These are phyloP conservation scores for Euphorbia lathyris DNA, from an alignment of 345 rosid species.

Conservation along the genomic window DNA sequence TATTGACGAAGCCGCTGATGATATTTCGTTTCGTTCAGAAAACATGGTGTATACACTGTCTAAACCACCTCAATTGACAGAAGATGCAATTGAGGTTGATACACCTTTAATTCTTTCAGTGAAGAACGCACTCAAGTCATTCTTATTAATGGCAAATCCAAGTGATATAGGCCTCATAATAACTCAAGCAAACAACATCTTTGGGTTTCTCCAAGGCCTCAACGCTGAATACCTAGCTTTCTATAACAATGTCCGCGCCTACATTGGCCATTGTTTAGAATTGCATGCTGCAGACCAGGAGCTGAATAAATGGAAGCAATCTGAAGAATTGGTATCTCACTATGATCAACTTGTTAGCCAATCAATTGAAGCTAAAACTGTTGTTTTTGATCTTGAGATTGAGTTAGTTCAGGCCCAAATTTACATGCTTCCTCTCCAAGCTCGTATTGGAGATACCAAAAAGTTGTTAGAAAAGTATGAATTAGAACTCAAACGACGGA, in stretches of 20 bases:
- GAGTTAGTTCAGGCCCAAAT: too few relatives aligned
- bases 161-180: neutral
- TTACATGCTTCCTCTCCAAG: neutral
- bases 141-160: neutral
- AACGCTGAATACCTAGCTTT: neutral
- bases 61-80: neutral
- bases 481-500: neutral
- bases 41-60: neutral
- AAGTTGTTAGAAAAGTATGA: neutral
- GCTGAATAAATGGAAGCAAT: neutral
- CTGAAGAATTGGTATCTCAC: neutral
- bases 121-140: neutral
- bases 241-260: neutral
- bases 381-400: neutral
- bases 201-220: neutral
- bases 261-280: neutral
- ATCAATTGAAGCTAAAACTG: neutral
- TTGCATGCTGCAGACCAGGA: neutral
- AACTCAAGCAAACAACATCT: neutral
- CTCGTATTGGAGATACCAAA: neutral
- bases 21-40: neutral
- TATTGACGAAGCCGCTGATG: neutral
- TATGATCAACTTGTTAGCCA: neutral
- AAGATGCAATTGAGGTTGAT: neutral
- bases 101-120: neutral